These are phyloP conservation scores for Capillidium rhysosporum DNA, from an alignment of 371 early-diverging fungal species.

Conservation along the genomic window DNA sequence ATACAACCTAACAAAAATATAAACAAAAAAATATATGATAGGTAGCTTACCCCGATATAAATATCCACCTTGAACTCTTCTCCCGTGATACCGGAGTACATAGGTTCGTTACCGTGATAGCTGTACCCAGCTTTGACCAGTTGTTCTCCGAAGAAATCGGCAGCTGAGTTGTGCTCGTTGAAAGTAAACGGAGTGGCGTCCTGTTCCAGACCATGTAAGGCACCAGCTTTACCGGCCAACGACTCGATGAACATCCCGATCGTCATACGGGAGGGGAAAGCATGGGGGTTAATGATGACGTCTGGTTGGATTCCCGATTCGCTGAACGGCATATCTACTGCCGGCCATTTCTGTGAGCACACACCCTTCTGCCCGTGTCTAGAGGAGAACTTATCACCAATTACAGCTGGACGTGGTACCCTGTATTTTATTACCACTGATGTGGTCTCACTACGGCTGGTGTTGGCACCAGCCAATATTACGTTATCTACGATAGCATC, in stretches of 20 bases:
- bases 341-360: slow-evolving; percentile 91
- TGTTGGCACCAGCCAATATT: slow-evolving; percentile 51
- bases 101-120: slow-evolving; percentile 97
- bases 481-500: slow-evolving; percentile 78
- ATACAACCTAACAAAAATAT: slow-evolving; percentile 60
- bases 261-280: slow-evolving; percentile 99
- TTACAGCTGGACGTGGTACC: slow-evolving; percentile 88
- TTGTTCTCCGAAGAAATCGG: slow-evolving; percentile 92
- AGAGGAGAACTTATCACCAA: slow-evolving; percentile 99
- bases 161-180: slow-evolving; percentile 66
- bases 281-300: slow-evolving; percentile 99
- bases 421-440: slow-evolving; percentile 81
- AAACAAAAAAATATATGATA: neutral
- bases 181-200: slow-evolving; percentile 96
- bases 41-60: slow-evolving; percentile 74
- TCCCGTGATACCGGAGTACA: slow-evolving; percentile 98
- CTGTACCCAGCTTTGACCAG: slow-evolving; percentile 87
- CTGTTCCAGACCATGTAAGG: slow-evolving; percentile 81
- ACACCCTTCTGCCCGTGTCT: slow-evolving; percentile 99
- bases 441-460: slow-evolving; percentile 43
- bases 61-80: slow-evolving; percentile 96
- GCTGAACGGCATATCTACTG: slow-evolving; percentile 97
- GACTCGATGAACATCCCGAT: slow-evolving; percentile 79
- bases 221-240: slow-evolving; percentile 75
- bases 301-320: slow-evolving; percentile 98